Evolutionary conservation across 2,329 filamentous ascomycete species (phyloP).

Genomic region (Hypoxylon sp.): DNA sequence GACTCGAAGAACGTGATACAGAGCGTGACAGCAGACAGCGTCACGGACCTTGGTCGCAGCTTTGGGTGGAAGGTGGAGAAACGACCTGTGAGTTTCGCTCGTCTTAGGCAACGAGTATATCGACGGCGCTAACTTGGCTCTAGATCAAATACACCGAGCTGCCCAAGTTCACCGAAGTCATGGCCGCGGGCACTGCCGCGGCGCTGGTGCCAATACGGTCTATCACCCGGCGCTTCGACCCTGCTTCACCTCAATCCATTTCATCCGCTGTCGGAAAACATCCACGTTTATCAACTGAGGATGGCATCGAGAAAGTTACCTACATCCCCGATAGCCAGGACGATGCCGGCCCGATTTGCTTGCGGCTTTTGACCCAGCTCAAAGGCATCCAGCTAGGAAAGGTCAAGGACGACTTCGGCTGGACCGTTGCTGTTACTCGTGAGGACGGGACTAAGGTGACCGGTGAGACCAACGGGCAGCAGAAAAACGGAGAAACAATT

Average conservation of each 20-base stretch:
- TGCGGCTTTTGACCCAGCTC: constrained; percentile 80
- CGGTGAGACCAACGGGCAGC: constrained; percentile 48
- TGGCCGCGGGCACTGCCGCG: constrained; percentile 93
- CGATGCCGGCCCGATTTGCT: constrained; percentile 80
- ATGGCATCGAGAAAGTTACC: constrained; percentile 64
- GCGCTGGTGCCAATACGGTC: constrained; percentile 92
- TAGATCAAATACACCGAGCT: constrained; percentile 76
- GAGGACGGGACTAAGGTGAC: constrained; percentile 62
- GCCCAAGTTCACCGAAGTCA: constrained; percentile 76
- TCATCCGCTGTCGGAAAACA: constrained; percentile 55
- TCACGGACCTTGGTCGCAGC: constrained; percentile 80
- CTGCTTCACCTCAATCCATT: constrained; percentile 59
- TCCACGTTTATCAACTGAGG: constrained; percentile 58
- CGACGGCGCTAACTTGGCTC: constrained; percentile 30
- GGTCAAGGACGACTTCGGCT: constrained; percentile 81
- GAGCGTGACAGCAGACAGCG: constrained; percentile 78
- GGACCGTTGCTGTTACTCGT: constrained; percentile 69
- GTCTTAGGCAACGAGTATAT: neutral
- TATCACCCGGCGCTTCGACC: constrained; percentile 77
- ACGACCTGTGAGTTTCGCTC: constrained; percentile 68
- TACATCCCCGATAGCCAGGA: constrained; percentile 71
- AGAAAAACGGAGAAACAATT: constrained; percentile 52
- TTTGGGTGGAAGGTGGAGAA: constrained; percentile 90
- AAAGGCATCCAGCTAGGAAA: constrained; percentile 90
- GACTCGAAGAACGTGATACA: constrained; percentile 90